Conservation (phyloP, 192 early-diverging fungal species). For the Pilobolus umbonatus region DNA sequence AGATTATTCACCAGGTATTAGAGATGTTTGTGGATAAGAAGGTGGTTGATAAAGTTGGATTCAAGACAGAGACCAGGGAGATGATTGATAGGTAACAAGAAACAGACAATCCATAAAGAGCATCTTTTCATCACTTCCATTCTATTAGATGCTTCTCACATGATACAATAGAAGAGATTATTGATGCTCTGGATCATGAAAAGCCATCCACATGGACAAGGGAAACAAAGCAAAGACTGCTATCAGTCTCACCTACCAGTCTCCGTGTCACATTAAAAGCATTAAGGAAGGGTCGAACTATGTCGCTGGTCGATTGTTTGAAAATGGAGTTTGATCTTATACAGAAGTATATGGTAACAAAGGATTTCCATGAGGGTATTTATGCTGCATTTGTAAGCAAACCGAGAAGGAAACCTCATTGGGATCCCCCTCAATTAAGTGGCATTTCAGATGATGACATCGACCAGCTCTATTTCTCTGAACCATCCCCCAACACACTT, state of each 20-base stretch:
- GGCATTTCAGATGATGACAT: conserved; percentile 47
- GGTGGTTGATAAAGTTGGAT: conserved; percentile 36
- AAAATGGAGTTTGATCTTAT: conserved; percentile 79
- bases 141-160: conserved; percentile 67
- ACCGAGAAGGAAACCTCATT: conserved; percentile 60
- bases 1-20: conserved; percentile 80
- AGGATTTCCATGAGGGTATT: conserved; percentile 90
- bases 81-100: conserved; percentile 62
- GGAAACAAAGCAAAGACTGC: conserved; percentile 60
- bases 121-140: no score
- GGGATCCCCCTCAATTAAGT: conserved; percentile 61
- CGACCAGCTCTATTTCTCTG: conserved; percentile 52
- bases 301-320: conserved; percentile 74
- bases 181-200: conserved; percentile 78
- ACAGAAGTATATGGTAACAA: conserved; percentile 64
- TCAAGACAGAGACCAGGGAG: conserved; percentile 41
- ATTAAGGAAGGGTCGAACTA: conserved; percentile 63
- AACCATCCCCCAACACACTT: conserved; percentile 25
- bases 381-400: conserved; percentile 63
- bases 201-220: conserved; percentile 55
- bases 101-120: neutral
- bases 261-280: conserved; percentile 80
- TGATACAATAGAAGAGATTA: conserved; percentile 79
- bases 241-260: conserved; percentile 75
- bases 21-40: conserved; percentile 83